Evolutionary conservation across 2,329 filamentous ascomycete genomes (phyloP).

Genomic region (Trichophaea hybrida): DNA sequence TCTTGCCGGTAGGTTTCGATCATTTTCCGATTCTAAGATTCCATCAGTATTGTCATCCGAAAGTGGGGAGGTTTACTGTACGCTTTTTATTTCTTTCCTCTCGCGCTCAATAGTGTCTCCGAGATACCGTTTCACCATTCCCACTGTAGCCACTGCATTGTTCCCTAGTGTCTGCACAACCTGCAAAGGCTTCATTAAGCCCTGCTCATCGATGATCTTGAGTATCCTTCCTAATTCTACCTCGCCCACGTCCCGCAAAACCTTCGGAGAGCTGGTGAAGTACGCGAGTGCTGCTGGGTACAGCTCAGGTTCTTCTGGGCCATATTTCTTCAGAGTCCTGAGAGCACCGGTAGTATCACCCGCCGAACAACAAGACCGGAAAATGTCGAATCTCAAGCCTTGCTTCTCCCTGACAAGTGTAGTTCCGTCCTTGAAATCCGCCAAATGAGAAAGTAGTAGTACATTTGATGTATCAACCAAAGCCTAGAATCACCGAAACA

Average conservation of each 20-base stretch:
- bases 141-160: slow-evolving; percentile 83
- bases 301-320: slow-evolving; percentile 73
- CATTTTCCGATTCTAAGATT: slow-evolving; percentile 52
- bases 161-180: slow-evolving; percentile 81
- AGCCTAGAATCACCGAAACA: slow-evolving; percentile 31
- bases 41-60: slow-evolving; percentile 2
- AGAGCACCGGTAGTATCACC: slow-evolving; percentile 86
- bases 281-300: slow-evolving; percentile 89
- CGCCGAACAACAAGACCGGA: slow-evolving; percentile 84
- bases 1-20: slow-evolving; percentile 74
- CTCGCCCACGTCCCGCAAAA: slow-evolving; percentile 69
- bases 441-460: slow-evolving; percentile 78
- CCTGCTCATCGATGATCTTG: slow-evolving; percentile 73
- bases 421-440: slow-evolving; percentile 78
- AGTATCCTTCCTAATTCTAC: slow-evolving; percentile 71
- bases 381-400: slow-evolving; percentile 84
- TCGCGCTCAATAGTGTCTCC: slow-evolving; percentile 79
- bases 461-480: slow-evolving; percentile 93
- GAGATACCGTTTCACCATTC: slow-evolving; percentile 88
- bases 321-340: slow-evolving; percentile 80
- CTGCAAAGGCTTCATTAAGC: slow-evolving; percentile 87
- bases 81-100: slow-evolving; percentile 63
- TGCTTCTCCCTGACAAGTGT: slow-evolving; percentile 88
- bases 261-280: slow-evolving; percentile 68
- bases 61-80: slow-evolving; percentile 25